Evolutionary conservation across 2,329 filamentous ascomycete species (phyloP).

Genomic region (Xylaria sp.): DNA sequence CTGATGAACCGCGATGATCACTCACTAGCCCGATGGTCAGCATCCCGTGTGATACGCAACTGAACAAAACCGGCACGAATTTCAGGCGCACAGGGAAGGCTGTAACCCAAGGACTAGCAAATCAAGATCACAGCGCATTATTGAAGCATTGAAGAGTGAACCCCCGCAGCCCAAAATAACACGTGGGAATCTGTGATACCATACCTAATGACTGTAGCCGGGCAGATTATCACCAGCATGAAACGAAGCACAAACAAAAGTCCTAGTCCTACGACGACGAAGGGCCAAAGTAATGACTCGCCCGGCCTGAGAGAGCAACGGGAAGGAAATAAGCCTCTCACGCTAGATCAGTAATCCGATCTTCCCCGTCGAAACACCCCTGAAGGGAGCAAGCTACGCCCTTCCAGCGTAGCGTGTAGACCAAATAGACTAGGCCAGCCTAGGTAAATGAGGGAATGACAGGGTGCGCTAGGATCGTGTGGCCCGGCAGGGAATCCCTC

Average conservation of each 20-base stretch:
- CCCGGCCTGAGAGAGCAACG: too few relatives aligned
- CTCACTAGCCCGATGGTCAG: background rate
- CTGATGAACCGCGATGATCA: constrained; percentile 4
- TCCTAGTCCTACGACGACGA: background rate
- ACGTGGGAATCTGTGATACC: constrained; percentile 4
- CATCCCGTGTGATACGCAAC: background rate
- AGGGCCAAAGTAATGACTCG: constrained; percentile 8
- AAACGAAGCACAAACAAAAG: background rate
- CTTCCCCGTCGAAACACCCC: constrained; percentile 11
- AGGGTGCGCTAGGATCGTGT: background rate
- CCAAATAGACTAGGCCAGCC: background rate
- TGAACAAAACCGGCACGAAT: background rate
- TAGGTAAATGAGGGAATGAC: background rate
- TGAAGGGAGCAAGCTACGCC: constrained; percentile 9
- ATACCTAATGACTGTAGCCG: background rate
- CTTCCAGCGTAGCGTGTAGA: background rate
- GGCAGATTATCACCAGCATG: background rate
- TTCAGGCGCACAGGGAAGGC: background rate
- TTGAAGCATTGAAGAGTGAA: background rate
- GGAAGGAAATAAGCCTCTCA: constrained; percentile 7
- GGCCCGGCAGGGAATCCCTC: background rate
- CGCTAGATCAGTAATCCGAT: constrained; percentile 7
- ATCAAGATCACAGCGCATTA: background rate
- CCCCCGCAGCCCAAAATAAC: background rate
- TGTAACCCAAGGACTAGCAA: background rate